Base-by-base conservation (phyloP, 2,329 filamentous ascomycete genomes). In the Arthrobotrys entomopaga region DNA sequence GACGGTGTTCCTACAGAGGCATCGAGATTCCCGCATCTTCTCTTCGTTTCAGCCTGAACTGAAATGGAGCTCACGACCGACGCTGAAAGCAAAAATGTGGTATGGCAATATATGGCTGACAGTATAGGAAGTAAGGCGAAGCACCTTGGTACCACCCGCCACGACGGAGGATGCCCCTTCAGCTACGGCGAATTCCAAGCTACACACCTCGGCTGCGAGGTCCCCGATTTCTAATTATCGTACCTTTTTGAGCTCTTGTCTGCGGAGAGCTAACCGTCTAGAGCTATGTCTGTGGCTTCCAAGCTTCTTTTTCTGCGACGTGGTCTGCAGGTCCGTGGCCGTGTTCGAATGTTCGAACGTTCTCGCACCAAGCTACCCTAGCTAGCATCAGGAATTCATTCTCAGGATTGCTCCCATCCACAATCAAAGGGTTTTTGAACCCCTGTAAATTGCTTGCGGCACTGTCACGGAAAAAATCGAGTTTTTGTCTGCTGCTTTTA, bases 91-190 rank as follows among this genome's bases (percentile, higher is more conserved):
- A 34, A 34, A 34, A n/a, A 34, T 2, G 6, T 34, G 29, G 29
- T 1, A 34, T 34, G 29, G 29, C 29, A 5, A 34, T 34, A 34
- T 34, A 34, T 34, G 6, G 10, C 7, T 34, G 29, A 10, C 29
- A 10, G 29, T 34, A 10, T 34, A 34, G 29, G 29, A n/a, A 34
- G 29, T 6, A 34, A 34, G 29, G 29, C 29, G 29, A 34, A 34
- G 42, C 42, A 53, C 63, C 63, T 50, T 34, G n/a, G 52, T 46
- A 66, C 40, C 54, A 60, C 10, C 29, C 16, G 57, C 26, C 43
- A 34, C 64, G 46, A 26, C 64, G 64, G 50, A 60, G 43, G 52
- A n/a, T 38, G n/a, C 29, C 54, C 34, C 42, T 57, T 57, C 54
- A 54, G 52, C 52, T 54, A 38, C 52, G 52, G 52, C 15, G 15